These are phyloP conservation scores for Vanderwaltozyma tropicalis DNA, from an alignment of 805 yeast genomes.

Conservation along the genomic window DNA sequence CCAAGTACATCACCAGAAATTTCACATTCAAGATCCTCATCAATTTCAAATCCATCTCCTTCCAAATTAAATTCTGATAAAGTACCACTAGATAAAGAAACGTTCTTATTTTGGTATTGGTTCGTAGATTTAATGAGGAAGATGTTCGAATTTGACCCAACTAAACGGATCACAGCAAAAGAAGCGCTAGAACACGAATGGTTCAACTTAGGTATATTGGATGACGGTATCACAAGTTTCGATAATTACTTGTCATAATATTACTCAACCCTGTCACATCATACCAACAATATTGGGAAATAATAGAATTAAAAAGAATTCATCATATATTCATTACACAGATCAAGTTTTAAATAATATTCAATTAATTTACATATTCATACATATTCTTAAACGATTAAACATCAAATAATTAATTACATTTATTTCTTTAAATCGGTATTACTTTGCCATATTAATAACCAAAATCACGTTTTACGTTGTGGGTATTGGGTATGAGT, in stretches of 20 bases:
- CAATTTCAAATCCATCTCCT: background rate
- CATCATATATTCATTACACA: too few species aligned
- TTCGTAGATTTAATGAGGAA: constrained; percentile 60
- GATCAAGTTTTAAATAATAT: too few species aligned
- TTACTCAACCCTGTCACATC: background rate
- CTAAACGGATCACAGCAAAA: constrained; percentile 59
- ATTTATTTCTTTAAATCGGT: too few species aligned
- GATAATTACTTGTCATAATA: constrained; percentile 7
- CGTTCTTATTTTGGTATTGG: constrained; percentile 74
- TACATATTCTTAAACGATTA: too few species aligned
- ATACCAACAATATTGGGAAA: background rate
- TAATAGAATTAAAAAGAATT: too few species aligned
- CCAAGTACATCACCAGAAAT: background rate
- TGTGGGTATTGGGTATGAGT: too few species aligned
- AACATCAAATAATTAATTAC: too few species aligned
- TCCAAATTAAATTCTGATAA: background rate
- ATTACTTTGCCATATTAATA: too few species aligned
- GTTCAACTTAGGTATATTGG: constrained; percentile 54
- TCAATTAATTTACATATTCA: too few species aligned
- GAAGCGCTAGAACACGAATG: constrained; percentile 77
- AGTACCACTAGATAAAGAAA: constrained; percentile 36
- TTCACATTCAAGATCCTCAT: background rate
- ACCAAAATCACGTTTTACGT: too few species aligned
- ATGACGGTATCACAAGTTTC: constrained; percentile 37
- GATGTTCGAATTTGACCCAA: constrained; percentile 63